Base-by-base conservation (phyloP, 257 asterid genomes). In the Salvia splendens region DNA sequence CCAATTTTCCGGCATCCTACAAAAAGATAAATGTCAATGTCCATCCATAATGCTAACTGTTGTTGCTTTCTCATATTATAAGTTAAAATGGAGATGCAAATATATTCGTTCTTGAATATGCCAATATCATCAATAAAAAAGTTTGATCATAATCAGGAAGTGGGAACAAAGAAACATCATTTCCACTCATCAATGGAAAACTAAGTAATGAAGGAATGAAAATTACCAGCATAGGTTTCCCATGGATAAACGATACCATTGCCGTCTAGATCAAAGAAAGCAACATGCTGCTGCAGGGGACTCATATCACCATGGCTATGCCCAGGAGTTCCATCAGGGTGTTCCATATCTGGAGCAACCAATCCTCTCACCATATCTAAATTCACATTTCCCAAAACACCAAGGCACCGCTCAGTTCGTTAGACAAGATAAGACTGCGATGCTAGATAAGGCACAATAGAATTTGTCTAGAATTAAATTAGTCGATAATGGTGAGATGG, bases 161-260 rank as follows among this genome's bases (percentile, higher is more conserved):
- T 15, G 4, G 3, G n/a, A n/a, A 5, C 12, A 24, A 62, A 42
- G 1, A 2, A 47, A n/a, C 3, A 7, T 14, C 20, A 3, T 5
- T 47, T 5, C 50, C 52, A 20, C 17, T 5, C 35, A 12, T 10
- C 30, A 17, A 30, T 3, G 16, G 43, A 62, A 42, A 28, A 49
- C 30, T 8, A 67, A 43, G 20, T 8, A 6, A 43, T 8, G 12
- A 14, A 38, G 67, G 12, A 50, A 17, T 24, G 30, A 24, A 0
- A 12, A 32, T 16, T 77, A 80, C 85, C 85, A 64, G 78, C 64
- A 49, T 67, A 76, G 14, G 81, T 72, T 45, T 77, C 81, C 81
- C 92, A 89, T 1, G 96, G 98, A 58, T 92, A 89, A 16, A 92
- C 69, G 65, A 92, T 89, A n/a, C 98, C 98, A 51, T 92, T 69